These are phyloP conservation scores for Benincasa hispida DNA, from an alignment of 306 rosid genomes.

Conservation along the genomic window DNA sequence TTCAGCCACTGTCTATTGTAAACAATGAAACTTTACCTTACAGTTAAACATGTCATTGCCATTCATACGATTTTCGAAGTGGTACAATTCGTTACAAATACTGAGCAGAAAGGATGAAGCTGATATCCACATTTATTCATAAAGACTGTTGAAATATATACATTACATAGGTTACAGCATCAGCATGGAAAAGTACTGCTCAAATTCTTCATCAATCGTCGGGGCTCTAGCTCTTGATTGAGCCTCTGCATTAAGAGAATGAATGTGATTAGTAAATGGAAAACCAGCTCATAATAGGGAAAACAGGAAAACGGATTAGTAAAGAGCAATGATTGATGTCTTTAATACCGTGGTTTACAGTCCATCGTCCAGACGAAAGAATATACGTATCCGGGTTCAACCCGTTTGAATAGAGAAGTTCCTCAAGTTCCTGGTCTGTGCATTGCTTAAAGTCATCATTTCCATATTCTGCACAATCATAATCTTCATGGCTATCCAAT, in stretches of 20 bases:
- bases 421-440: conserved; percentile 44
- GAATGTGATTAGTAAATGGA: background rate
- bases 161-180: conserved; percentile 35
- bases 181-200: conserved; percentile 75
- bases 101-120: background rate
- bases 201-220: conserved; percentile 92
- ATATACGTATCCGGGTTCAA: conserved; percentile 26
- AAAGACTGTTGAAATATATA: background rate
- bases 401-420: conserved; percentile 16
- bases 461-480: conserved; percentile 17
- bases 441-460: background rate
- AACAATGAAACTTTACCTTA: background rate
- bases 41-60: background rate
- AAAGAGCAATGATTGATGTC: no score
- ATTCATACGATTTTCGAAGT: background rate
- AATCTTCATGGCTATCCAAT: conserved; percentile 16
- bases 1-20: background rate
- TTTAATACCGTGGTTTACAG: conserved; percentile 42
- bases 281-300: background rate
- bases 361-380: conserved; percentile 67
- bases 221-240: conserved; percentile 45
- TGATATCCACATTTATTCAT: background rate
- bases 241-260: conserved; percentile 45
- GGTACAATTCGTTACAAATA: background rate
- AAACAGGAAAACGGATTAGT: no score